These are phyloP conservation scores for Raffaelea arxii DNA, from an alignment of 2,329 filamentous ascomycete species.

Conservation along the genomic window DNA sequence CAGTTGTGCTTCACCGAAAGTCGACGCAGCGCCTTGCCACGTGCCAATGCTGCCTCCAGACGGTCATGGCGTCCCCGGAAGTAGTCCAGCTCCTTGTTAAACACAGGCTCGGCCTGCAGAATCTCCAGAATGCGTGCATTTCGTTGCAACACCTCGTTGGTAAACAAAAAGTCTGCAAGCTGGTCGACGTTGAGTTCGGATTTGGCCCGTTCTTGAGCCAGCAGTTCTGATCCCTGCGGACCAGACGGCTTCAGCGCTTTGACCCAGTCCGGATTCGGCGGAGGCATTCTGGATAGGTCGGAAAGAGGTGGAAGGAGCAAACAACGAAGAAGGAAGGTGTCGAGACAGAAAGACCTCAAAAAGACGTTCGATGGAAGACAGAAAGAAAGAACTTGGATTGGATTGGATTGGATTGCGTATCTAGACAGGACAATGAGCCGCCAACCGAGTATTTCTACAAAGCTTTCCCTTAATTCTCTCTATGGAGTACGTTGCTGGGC, in stretches of 20 bases:
- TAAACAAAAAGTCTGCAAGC: conserved; percentile 60
- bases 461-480: too few species aligned
- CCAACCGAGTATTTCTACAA: too few species aligned
- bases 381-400: too few species aligned
- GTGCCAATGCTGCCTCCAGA: conserved; percentile 58
- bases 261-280: conserved; percentile 14
- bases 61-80: conserved; percentile 60
- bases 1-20: conserved; percentile 58
- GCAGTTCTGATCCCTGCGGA: conserved; percentile 59
- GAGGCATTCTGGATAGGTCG: conserved; percentile 3
- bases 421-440: too few species aligned
- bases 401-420: too few species aligned
- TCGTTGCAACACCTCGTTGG: conserved; percentile 51
- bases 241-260: conserved; percentile 33
- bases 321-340: too few species aligned
- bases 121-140: conserved; percentile 52
- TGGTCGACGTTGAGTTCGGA: conserved; percentile 59
- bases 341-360: too few species aligned
- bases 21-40: conserved; percentile 60
- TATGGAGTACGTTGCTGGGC: too few species aligned
- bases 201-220: conserved; percentile 56
- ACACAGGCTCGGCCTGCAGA: conserved; percentile 58
- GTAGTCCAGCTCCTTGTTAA: conserved; percentile 72
- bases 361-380: too few species aligned
- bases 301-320: too few species aligned